phyloP scores from a whole-genome alignment of 441 rosid genomes.

The Arabidopsis lyrata region DNA sequence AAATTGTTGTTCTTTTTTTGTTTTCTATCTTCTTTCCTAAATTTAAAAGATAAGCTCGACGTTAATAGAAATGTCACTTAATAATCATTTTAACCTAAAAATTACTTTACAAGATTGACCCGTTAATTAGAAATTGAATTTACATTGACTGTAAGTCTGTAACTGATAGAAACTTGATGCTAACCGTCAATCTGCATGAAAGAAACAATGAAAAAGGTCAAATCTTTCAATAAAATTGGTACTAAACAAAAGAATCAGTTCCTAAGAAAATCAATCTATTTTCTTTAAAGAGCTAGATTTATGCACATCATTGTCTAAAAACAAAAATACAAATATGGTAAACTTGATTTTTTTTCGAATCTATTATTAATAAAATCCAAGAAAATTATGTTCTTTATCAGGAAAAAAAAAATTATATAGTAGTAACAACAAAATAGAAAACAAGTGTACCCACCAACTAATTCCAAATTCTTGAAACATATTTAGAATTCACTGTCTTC shows the following conservation, averaged over 20 bases:
- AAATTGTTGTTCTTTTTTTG: background rate
- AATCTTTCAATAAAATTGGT: background rate
- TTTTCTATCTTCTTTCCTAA: constrained; percentile 3
- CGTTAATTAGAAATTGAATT: background rate
- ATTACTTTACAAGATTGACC: constrained; percentile 1
- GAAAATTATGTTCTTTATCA: constrained; percentile 36
- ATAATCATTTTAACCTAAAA: background rate
- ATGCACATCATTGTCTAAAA: constrained; percentile 23
- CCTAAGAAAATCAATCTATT: constrained; percentile 11
- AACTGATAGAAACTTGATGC: constrained; percentile 5
- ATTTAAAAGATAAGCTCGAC: constrained; percentile 1
- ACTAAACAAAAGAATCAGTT: constrained; percentile 15
- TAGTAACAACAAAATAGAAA: constrained; percentile 36
- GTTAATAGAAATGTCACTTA: background rate
- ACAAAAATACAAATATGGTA: constrained; percentile 5
- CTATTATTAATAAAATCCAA: constrained; percentile 38
- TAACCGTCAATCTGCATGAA: constrained; percentile 40
- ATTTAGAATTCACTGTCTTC: constrained; percentile 32
- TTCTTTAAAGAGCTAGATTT: constrained; percentile 5
- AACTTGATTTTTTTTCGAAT: constrained; percentile 16
- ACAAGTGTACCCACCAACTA: constrained; percentile 49
- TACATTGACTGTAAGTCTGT: constrained; percentile 4
- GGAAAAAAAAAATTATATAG: background rate
- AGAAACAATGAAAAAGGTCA: constrained; percentile 28
- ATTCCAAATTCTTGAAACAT: constrained; percentile 39